Evolutionary conservation across 1,284 basidiomycete species (phyloP).

Genomic region (Apiotrichum gamsii): DNA sequence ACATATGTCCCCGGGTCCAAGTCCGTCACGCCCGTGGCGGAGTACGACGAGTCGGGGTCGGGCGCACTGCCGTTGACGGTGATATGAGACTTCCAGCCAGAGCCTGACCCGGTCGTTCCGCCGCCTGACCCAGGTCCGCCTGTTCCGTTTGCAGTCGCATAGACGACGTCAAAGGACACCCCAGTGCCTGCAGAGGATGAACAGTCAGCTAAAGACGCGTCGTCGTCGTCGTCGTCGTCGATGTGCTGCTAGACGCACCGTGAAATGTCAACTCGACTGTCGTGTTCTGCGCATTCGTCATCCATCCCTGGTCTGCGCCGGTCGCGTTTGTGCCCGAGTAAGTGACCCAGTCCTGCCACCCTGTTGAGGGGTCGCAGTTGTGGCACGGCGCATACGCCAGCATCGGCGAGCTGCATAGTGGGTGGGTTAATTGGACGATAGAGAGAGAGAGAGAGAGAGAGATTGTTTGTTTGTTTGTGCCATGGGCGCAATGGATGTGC

Average conservation of each 20-base stretch:
- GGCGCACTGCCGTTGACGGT: constrained; percentile 16
- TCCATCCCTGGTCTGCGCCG: constrained; percentile 20
- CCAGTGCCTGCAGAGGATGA: constrained; percentile 10
- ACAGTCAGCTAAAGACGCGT: no score
- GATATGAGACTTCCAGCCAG: constrained; percentile 8
- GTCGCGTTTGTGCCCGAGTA: constrained; percentile 7
- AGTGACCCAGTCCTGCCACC: constrained; percentile 1
- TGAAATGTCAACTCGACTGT: constrained; percentile 23
- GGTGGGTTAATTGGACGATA: no score
- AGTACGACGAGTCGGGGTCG: background rate
- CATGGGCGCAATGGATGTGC: no score
- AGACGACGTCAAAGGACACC: constrained; percentile 1
- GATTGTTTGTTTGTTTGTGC: no score
- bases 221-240: background rate
- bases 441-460: no score
- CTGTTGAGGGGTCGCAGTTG: constrained; percentile 14
- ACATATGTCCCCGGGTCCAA: constrained; percentile 22
- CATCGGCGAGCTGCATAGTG: constrained; percentile 34
- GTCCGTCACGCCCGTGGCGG: constrained; percentile 7
- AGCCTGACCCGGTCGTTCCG: background rate
- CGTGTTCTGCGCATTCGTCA: constrained; percentile 7
- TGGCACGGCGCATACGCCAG: constrained; percentile 30
- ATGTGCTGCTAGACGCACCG: constrained; percentile 20
- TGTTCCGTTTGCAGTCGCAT: background rate
- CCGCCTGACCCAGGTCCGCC: background rate